A percentile compares a stretch with the other conserved stretches of the same genome.
phyloP scores from a whole-genome alignment of 2,329 filamentous ascomycete species.

The Aspergillus flavus region DNA sequence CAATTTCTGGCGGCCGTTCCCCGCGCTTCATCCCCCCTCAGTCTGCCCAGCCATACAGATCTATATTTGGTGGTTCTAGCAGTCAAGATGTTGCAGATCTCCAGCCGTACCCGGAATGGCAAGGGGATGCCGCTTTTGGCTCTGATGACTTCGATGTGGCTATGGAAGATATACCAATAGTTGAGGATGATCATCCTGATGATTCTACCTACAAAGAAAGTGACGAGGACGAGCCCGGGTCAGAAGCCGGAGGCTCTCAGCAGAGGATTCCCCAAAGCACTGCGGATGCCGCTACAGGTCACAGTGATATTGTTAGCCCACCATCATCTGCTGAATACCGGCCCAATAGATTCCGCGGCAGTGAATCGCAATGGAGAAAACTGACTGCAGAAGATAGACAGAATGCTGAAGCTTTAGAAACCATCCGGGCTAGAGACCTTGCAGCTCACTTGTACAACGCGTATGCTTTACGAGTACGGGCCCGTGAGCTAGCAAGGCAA shows the following conservation, averaged over 20 bases:
- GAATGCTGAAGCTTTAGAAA: slow-evolving; percentile 65
- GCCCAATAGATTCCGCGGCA: slow-evolving; percentile 74
- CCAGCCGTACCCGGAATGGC: slow-evolving; percentile 15
- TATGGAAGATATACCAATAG: slow-evolving; percentile 24
- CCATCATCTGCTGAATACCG: slow-evolving; percentile 40
- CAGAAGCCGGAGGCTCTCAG: slow-evolving; percentile 9
- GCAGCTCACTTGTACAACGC: slow-evolving; percentile 78
- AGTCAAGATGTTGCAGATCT: slow-evolving; percentile 22
- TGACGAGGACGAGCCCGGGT: slow-evolving; percentile 16
- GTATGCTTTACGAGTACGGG: slow-evolving; percentile 65
- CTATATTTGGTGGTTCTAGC: slow-evolving; percentile 34
- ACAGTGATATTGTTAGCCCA: slow-evolving; percentile 5
- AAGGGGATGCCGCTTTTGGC: slow-evolving; percentile 5
- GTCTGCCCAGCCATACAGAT: slow-evolving; percentile 34
- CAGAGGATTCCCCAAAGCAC: not conserved
- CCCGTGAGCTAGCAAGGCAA: slow-evolving; percentile 18
- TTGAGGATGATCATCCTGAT: slow-evolving; percentile 25
- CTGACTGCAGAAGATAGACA: slow-evolving; percentile 86
- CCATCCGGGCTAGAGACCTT: slow-evolving; percentile 67
- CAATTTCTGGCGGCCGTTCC: slow-evolving; percentile 25
- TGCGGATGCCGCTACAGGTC: not conserved
- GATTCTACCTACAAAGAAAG: slow-evolving; percentile 29
- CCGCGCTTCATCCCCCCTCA: slow-evolving; percentile 26
- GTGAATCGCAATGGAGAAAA: slow-evolving; percentile 72
- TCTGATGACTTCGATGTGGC: slow-evolving; percentile 25